phyloP scores from a whole-genome alignment of 768 basidiomycete species.

The Amanita thiersii region DNA sequence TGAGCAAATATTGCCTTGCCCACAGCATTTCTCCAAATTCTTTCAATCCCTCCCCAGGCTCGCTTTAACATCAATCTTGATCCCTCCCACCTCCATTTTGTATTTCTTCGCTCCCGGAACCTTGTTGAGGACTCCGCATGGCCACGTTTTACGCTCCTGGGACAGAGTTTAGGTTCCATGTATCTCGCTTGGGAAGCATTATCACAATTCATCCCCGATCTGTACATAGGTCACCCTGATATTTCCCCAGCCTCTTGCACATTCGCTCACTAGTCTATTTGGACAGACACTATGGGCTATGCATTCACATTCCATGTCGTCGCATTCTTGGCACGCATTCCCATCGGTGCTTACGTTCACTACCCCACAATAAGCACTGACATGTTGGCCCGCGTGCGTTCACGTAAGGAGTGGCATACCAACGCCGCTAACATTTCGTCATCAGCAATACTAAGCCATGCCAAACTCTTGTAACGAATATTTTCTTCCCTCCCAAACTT shows the following conservation, averaged over 20 bases:
- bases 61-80: constrained; percentile 76
- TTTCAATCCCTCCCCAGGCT: constrained; percentile 31
- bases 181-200: constrained; percentile 80
- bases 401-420: constrained; percentile 51
- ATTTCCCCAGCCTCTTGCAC: constrained; percentile 15
- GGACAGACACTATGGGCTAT: constrained; percentile 93
- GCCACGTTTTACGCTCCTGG: constrained; percentile 86
- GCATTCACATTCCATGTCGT: constrained; percentile 88
- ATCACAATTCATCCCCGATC: constrained; percentile 70
- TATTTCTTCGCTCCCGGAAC: constrained; percentile 65
- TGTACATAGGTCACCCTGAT: constrained; percentile 66
- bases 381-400: constrained; percentile 79
- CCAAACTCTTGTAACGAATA: constrained; percentile 62
- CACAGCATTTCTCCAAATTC: constrained; percentile 1
- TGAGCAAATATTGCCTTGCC: constrained; percentile 21
- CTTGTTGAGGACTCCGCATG: constrained; percentile 79
- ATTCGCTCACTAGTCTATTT: constrained; percentile 6
- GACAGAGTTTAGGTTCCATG: constrained; percentile 87
- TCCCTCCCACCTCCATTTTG: constrained; percentile 62
- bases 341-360: constrained; percentile 88
- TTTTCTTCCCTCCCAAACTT: constrained; percentile 10
- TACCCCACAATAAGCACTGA: constrained; percentile 95
- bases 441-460: constrained; percentile 42
- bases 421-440: constrained; percentile 51
- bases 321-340: constrained; percentile 49